phyloP scores from a whole-genome alignment of 768 basidiomycete species.

The Crassisporium funariophilum region DNA sequence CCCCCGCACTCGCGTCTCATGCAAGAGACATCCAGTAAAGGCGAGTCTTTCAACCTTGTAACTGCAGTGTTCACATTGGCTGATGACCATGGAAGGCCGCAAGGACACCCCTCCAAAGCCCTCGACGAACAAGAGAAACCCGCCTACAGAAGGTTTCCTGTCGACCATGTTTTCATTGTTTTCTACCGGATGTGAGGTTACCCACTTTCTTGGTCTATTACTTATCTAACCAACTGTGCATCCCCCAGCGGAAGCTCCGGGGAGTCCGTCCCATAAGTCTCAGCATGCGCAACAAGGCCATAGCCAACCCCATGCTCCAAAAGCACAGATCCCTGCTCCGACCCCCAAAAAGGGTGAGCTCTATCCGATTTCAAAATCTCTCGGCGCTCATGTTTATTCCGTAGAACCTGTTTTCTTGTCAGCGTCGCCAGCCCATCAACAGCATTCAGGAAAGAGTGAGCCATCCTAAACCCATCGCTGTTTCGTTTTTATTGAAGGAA shows the following conservation, averaged over 20 bases:
- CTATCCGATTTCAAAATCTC: constrained; percentile 6
- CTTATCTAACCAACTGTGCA: constrained; percentile 7
- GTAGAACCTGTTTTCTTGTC: constrained; percentile 7
- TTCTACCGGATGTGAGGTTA: constrained; percentile 16
- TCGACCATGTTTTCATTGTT: constrained; percentile 6
- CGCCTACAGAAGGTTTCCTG: constrained; percentile 9
- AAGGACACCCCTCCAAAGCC: constrained; percentile 13
- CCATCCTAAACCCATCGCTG: constrained; percentile 8
- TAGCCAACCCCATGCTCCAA: constrained; percentile 11
- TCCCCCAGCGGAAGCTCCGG: constrained; percentile 11
- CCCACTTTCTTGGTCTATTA: constrained; percentile 9
- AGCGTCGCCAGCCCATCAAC: constrained; percentile 12
- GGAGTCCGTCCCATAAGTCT: constrained; percentile 9
- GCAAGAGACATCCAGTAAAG: constrained; percentile 13
- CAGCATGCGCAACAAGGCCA: constrained; percentile 13
- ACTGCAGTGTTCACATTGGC: constrained; percentile 12
- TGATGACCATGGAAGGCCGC: constrained; percentile 14
- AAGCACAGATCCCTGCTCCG: constrained; percentile 11
- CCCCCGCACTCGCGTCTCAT: constrained; percentile 11
- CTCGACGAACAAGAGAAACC: constrained; percentile 12
- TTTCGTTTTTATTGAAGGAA: constrained; percentile 12
- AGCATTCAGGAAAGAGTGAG: constrained; percentile 12
- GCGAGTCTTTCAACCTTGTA: constrained; percentile 11
- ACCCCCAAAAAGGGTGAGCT: constrained; percentile 12
- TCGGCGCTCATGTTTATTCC: constrained; percentile 8